phyloP scores from a whole-genome alignment of 2,329 filamentous ascomycete species.

The Colletotrichum spinosum region DNA sequence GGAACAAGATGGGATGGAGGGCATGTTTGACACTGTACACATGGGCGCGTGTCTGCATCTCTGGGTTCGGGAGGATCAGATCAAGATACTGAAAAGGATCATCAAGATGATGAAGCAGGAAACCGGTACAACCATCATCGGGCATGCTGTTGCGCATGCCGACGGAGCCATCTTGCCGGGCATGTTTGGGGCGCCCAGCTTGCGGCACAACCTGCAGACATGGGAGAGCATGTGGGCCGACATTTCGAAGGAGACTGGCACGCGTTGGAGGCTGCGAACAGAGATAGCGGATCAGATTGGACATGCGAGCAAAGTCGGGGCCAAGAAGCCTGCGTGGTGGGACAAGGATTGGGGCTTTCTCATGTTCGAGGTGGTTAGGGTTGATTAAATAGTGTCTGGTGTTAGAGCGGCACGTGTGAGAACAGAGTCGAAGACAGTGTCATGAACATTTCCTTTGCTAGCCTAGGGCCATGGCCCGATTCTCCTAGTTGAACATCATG shows the following conservation, averaged over 20 bases:
- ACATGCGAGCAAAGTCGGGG: neutral
- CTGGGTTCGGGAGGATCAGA: conserved; percentile 40
- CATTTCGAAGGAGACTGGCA: conserved; percentile 35
- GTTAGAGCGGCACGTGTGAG: neutral
- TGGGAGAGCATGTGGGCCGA: conserved; percentile 38
- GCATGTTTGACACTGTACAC: conserved; percentile 41
- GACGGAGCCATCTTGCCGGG: conserved; percentile 21
- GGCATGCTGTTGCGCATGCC: conserved; percentile 31
- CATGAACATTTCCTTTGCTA: conserved; percentile 38
- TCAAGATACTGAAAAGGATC: conserved; percentile 24
- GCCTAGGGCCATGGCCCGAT: conserved; percentile 37
- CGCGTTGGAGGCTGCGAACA: conserved; percentile 25
- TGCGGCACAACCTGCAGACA: conserved; percentile 34
- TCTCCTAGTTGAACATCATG: conserved; percentile 32
- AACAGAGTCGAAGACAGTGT: conserved; percentile 7
- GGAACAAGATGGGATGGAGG: conserved; percentile 34
- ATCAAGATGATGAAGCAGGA: conserved; percentile 24
- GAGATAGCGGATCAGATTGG: neutral
- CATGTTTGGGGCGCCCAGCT: neutral
- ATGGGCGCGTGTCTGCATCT: conserved; percentile 43
- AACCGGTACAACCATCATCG: conserved; percentile 34
- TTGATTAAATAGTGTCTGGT: neutral
- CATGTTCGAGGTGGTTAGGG: conserved; percentile 7
- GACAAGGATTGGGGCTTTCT: conserved; percentile 3
- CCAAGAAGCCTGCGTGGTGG: conserved; percentile 12